A percentile compares a stretch with the other conserved stretches of the same genome.
These are phyloP conservation scores for Pyronema domesticum DNA, from an alignment of 495 filamentous ascomycete genomes.

Conservation along the genomic window DNA sequence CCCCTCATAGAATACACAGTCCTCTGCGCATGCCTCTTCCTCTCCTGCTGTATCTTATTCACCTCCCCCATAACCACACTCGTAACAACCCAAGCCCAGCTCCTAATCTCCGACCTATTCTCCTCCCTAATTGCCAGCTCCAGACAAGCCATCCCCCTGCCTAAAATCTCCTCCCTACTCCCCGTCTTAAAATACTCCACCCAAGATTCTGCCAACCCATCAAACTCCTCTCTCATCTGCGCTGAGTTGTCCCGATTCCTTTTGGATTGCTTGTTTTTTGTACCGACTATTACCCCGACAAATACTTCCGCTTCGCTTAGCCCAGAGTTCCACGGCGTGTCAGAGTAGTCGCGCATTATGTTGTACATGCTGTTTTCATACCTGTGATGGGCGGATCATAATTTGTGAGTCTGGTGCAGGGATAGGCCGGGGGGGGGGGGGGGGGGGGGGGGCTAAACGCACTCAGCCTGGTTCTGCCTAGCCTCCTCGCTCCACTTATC, in stretches of 20 bases:
- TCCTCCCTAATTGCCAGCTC: slow-evolving; percentile 25
- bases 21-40: too few relatives aligned
- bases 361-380: slow-evolving; percentile 36
- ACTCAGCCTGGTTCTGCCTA: not conserved
- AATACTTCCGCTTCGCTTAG: slow-evolving; percentile 63
- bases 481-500: not conserved
- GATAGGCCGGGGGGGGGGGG: not conserved
- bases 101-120: slow-evolving; percentile 25
- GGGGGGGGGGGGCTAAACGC: not conserved
- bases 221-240: slow-evolving; percentile 45
- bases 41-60: slow-evolving; percentile 17
- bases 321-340: slow-evolving; percentile 33
- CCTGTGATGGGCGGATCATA: too few relatives aligned
- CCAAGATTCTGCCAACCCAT: slow-evolving; percentile 32
- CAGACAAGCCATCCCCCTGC: slow-evolving; percentile 35
- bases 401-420: too few relatives aligned
- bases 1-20: too few relatives aligned
- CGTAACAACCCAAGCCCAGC: slow-evolving; percentile 33
- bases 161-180: slow-evolving; percentile 29
- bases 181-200: slow-evolving; percentile 32
- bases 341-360: slow-evolving; percentile 40
- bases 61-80: slow-evolving; percentile 32
- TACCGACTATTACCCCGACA: slow-evolving; percentile 52
- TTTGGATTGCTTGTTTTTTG: slow-evolving; percentile 34
- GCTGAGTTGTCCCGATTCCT: slow-evolving; percentile 45